Evolutionary conservation across 345 rosid genomes (phyloP).

Genomic region (Hypericum androsaemum): DNA sequence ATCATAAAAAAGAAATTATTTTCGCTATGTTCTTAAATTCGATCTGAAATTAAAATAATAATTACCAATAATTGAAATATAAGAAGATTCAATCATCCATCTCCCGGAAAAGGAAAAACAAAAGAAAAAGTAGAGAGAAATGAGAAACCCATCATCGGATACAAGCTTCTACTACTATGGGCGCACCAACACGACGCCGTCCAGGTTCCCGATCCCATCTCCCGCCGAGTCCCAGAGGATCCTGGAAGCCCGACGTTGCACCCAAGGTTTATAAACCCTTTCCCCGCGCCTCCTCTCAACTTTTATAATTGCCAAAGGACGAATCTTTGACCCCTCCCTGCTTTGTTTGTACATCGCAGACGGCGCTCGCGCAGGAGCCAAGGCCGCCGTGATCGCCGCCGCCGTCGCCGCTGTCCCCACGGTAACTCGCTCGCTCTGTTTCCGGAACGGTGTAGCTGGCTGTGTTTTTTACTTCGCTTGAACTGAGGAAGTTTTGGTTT

Average conservation of each 20-base stretch:
- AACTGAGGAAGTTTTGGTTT: background rate
- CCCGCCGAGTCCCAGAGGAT: slow-evolving; percentile 19
- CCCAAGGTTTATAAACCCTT: slow-evolving; percentile 13
- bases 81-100: no score
- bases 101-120: no score
- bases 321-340: background rate
- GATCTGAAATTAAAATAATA: no score
- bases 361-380: slow-evolving; percentile 50
- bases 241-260: slow-evolving; percentile 13
- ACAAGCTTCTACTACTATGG: no score
- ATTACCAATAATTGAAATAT: no score
- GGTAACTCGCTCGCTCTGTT: slow-evolving; percentile 18
- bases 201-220: slow-evolving; percentile 12
- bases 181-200: background rate
- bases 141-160: background rate
- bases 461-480: background rate
- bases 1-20: no score
- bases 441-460: background rate
- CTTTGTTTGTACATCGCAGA: slow-evolving; percentile 25
- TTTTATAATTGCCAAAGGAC: background rate
- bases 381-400: slow-evolving; percentile 39
- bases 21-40: no score
- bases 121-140: no score
- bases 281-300: background rate
- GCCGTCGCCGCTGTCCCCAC: slow-evolving; percentile 45